phyloP scores from a whole-genome alignment of 345 rosid species.

The Geranium rotundifolium region DNA sequence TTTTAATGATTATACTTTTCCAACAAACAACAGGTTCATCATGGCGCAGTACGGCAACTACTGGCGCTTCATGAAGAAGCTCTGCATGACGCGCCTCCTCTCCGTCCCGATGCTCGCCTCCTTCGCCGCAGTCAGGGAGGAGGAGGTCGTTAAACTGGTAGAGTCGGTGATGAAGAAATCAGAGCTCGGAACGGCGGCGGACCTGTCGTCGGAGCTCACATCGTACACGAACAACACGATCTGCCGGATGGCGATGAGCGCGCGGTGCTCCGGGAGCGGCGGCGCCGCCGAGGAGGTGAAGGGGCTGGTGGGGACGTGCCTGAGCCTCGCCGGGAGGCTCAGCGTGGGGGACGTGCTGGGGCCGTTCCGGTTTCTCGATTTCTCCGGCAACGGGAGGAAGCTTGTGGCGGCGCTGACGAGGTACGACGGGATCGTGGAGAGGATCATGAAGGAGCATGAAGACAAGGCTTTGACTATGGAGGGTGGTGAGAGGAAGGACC shows the following conservation, averaged over 20 bases:
- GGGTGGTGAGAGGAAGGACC: conserved; percentile 19
- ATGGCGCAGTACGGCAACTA: conserved; percentile 19
- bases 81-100: conserved; percentile 23
- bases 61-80: conserved; percentile 32
- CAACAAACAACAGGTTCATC: no score
- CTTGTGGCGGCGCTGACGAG: conserved; percentile 27
- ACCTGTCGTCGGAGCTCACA: conserved; percentile 24
- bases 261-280: conserved; percentile 40
- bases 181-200: conserved; percentile 17
- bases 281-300: conserved; percentile 37
- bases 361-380: conserved; percentile 42
- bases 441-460: conserved; percentile 46
- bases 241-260: conserved; percentile 60
- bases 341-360: conserved; percentile 55
- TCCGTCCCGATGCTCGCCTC: conserved; percentile 21
- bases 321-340: conserved; percentile 44
- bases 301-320: conserved; percentile 23
- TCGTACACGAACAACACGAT: conserved; percentile 38
- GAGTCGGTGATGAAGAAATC: conserved; percentile 13
- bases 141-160: conserved; percentile 16
- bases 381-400: conserved; percentile 48
- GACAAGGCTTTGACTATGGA: conserved; percentile 11
- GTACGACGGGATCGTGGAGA: conserved; percentile 41
- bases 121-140: conserved; percentile 14
- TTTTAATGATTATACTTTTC: no score